phyloP scores from a whole-genome alignment of 345 rosid species.

The Salix caprea region DNA sequence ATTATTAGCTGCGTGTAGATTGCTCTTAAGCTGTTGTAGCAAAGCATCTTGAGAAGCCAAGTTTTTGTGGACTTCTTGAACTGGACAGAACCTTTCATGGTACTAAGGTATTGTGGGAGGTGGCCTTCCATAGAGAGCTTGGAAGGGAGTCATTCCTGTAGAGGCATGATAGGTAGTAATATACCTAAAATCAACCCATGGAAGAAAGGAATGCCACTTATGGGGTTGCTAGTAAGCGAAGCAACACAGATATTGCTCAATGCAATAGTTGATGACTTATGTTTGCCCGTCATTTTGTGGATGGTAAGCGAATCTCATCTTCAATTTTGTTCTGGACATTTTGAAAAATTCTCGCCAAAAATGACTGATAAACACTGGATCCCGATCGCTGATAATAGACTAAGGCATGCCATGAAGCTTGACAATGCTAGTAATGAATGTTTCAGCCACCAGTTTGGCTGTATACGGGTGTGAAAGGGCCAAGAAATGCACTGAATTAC shows the following conservation, averaged over 20 bases:
- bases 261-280: background rate
- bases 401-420: background rate
- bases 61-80: background rate
- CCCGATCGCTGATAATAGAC: background rate
- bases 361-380: background rate
- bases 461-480: background rate
- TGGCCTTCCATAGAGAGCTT: background rate
- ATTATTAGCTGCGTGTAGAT: background rate
- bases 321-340: background rate
- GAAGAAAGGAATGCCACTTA: background rate
- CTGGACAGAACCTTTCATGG: fast-evolving
- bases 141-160: background rate
- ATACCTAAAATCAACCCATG: background rate
- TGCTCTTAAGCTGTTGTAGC: background rate
- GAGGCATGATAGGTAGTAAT: background rate
- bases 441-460: background rate
- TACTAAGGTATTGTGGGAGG: background rate
- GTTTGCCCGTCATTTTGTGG: background rate
- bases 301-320: background rate
- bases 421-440: background rate
- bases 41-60: background rate
- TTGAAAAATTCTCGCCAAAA: background rate
- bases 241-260: background rate
- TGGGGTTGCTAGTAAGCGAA: background rate
- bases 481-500: background rate